Conservation (phyloP, 2,329 filamentous ascomycete species). For the Coniochaeta sp. region DNA sequence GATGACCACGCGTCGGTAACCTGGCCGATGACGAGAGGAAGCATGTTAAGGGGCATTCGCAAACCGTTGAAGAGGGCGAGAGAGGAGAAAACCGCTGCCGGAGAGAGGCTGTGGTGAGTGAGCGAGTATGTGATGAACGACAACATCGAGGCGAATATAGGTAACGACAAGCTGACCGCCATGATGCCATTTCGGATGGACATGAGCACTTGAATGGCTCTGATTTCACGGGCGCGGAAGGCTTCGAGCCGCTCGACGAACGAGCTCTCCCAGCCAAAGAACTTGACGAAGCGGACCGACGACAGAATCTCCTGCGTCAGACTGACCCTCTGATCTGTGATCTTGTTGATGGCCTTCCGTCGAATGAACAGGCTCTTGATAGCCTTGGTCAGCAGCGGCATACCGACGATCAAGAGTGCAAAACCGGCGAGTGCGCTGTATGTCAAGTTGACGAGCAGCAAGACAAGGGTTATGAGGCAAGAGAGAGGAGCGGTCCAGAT, state of each 20-base stretch:
- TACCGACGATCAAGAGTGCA: slow-evolving; percentile 67
- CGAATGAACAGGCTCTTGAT: slow-evolving; percentile 71
- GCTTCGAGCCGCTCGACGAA: slow-evolving; percentile 71
- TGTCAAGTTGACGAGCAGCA: slow-evolving; percentile 79
- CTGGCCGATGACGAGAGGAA: slow-evolving; percentile 83
- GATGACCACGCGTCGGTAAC: slow-evolving; percentile 86
- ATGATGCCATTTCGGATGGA: slow-evolving; percentile 80
- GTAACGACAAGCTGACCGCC: slow-evolving; percentile 75
- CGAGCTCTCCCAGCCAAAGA: slow-evolving; percentile 88
- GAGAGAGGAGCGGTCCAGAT: slow-evolving; percentile 80
- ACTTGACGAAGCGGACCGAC: slow-evolving; percentile 92
- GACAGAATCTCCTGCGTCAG: slow-evolving; percentile 89
- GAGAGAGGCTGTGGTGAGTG: slow-evolving; percentile 58
- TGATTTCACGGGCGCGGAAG: slow-evolving; percentile 70
- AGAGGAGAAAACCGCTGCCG: slow-evolving; percentile 84
- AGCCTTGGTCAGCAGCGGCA: slow-evolving; percentile 70
- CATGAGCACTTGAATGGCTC: slow-evolving; percentile 74
- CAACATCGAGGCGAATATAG: slow-evolving; percentile 91
- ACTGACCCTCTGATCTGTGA: slow-evolving; percentile 87
- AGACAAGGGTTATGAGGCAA: slow-evolving; percentile 67
- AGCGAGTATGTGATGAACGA: slow-evolving; percentile 79
- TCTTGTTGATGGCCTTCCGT: slow-evolving; percentile 77
- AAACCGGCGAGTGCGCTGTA: slow-evolving; percentile 90
- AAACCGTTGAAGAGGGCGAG: slow-evolving; percentile 89
- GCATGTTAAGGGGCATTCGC: slow-evolving; percentile 79